Conservation (phyloP, 495 filamentous ascomycete genomes). For the Neurospora sp. region DNA sequence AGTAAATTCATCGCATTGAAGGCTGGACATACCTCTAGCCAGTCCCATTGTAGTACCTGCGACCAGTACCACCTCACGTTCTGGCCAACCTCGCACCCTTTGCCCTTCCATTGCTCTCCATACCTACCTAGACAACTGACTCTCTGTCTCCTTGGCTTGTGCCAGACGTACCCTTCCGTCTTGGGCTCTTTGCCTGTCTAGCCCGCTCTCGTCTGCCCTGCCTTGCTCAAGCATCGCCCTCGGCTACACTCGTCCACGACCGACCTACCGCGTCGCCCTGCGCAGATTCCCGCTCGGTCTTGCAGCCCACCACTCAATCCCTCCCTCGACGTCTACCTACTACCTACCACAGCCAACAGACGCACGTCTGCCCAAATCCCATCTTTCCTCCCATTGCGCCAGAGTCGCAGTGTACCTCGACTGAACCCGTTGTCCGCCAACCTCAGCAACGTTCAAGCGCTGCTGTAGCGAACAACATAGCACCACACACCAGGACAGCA, state of each 20-base stretch:
- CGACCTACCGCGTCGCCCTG: constrained; percentile 10
- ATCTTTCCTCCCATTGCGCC: constrained; percentile 17
- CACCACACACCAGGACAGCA: constrained; percentile 10
- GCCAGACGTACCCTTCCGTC: background rate
- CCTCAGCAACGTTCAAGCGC: constrained; percentile 10
- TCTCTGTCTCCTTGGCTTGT: background rate
- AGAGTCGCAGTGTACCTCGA: constrained; percentile 18
- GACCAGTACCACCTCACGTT: background rate
- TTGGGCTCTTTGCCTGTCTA: background rate
- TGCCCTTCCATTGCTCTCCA: background rate
- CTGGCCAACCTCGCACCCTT: background rate
- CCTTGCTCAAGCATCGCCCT: constrained; percentile 7
- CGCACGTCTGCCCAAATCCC: constrained; percentile 20
- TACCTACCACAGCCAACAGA: constrained; percentile 11
- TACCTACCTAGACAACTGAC: background rate
- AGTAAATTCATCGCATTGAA: background rate
- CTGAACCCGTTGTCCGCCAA: constrained; percentile 16
- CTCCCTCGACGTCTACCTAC: constrained; percentile 1
- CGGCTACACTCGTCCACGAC: constrained; percentile 9
- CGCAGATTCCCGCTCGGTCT: constrained; percentile 16
- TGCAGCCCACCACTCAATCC: constrained; percentile 13
- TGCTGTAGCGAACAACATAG: constrained; percentile 16
- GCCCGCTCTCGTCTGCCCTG: constrained; percentile 2
- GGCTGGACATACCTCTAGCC: background rate
- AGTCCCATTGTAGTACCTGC: background rate